Base-by-base conservation (phyloP, 2,329 filamentous ascomycete genomes). In the Neofusicoccum kwambonambiense region DNA sequence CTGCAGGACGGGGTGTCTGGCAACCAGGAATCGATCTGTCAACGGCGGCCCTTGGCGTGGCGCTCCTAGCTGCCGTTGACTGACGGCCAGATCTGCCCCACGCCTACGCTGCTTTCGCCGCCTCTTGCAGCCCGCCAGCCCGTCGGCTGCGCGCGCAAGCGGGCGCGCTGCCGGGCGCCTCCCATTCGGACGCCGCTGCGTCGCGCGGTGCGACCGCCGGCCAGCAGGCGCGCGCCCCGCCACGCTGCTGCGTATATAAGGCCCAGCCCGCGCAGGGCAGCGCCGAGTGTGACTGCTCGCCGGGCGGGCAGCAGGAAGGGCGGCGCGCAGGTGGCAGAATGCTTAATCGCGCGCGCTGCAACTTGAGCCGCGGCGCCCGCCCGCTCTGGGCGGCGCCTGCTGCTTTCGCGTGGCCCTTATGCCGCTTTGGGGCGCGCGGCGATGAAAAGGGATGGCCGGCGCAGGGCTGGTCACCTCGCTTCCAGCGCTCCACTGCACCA, bases 21-120 rank as follows among this genome's bases (percentile, higher is more conserved):
- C 56, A 65, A 65, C 63, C 63, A 61, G 63, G 63, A 65, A 65
- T 60, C 63, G 47, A 64, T 65, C 63, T 65, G 63, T 61, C 63
- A 65, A 65, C 63, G 63, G 54, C 51, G 51, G 42, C 35, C 35
- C 58, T 60, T 52, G 50, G 50, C 50, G 50, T 52, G 50, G 50
- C 50, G 50, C 50, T 45, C 63, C 54, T 65, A 61, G 63, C 63
- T 65, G 54, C 63, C 54, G 63, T 64, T 64, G 62, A 64, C 52
- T 44, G 62, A 56, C 54, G 54, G 41, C 39, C 54, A 58, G 54
- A 58, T 58, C 54, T 45, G 54, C 54, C 54, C 39, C 54, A 31
- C 45, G 35, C 42, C 49, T 22, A 52, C 31, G 49, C 60, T 63
- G 60, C 45, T 63, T 50, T 63, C 44, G 60, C 47, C 49, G 61